A percentile compares a stretch with the other conserved stretches of the same genome.
phyloP scores from a whole-genome alignment of 2,329 filamentous ascomycete genomes.

The Ophiocordyceps sinensis region DNA sequence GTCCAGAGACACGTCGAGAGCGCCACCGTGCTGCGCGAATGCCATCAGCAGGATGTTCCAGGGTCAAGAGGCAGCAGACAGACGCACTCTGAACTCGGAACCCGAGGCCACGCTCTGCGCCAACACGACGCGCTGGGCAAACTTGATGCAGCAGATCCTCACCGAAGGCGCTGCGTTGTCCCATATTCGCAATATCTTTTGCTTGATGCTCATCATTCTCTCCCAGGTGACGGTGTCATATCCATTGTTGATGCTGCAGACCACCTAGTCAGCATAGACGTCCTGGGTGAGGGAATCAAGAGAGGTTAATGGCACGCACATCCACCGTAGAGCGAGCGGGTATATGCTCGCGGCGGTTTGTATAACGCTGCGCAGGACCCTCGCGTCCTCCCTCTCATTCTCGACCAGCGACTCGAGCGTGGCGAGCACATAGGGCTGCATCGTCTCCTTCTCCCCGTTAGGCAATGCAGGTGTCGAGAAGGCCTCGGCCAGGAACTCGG shows the following conservation, averaged over 20 bases:
- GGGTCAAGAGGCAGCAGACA: not conserved
- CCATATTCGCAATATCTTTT: constrained; percentile 78
- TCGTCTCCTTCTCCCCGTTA: constrained; percentile 63
- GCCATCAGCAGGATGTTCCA: constrained; percentile 9
- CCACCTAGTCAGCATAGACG: not conserved
- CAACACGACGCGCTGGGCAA: constrained; percentile 83
- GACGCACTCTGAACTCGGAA: constrained; percentile 65
- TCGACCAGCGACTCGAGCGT: constrained; percentile 58
- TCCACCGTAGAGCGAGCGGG: constrained; percentile 80
- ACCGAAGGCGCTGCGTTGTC: constrained; percentile 63
- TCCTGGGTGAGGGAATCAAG: not conserved
- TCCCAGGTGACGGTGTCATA: constrained; percentile 76
- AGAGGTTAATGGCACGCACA: constrained; percentile 49
- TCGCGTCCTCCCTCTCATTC: constrained; percentile 58
- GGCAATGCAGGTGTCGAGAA: constrained; percentile 83
- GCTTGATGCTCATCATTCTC: constrained; percentile 76
- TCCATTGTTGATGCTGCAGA: constrained; percentile 65
- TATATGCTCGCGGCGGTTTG: constrained; percentile 89
- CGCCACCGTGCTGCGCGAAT: constrained; percentile 25
- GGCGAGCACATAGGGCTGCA: constrained; percentile 64
- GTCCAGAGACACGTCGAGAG: constrained; percentile 66
- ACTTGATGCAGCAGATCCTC: constrained; percentile 92
- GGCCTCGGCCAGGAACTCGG: constrained; percentile 89
- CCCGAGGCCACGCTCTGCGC: constrained; percentile 78
- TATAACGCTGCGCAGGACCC: constrained; percentile 73